Evolutionary conservation across 2,329 filamentous ascomycete genomes (phyloP), one percentile per base, ranked within the genome.

Genomic region (Aspergillus sp.): DNA sequence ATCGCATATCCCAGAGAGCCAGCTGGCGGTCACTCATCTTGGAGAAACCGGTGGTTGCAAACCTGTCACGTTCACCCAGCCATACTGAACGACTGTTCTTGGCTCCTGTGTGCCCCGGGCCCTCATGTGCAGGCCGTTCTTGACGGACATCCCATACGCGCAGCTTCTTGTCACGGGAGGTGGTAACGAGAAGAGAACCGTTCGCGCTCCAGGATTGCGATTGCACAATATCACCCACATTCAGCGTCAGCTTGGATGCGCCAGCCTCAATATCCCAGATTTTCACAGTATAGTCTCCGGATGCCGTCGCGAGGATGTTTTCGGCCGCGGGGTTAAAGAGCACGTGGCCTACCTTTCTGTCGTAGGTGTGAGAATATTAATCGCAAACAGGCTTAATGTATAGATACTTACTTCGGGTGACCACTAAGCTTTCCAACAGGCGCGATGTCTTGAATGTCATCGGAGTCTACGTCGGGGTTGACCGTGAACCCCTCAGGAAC

Each of bases 11-110:
- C 95, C 95, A 99, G 39, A 99, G 83, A 53, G 90, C 95, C 66
- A 99, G 83, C 75, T 99, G 95, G 54, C 95, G 88, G 79, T 99
- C 95, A 74, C 95, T 98, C 95, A 98, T 98, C 73, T 88, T 90
- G 51, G 93, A 97, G 83, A 99, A 99, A 64, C 95, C 95, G 5
- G 95, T 98, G 2, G 95, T 98, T 53, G 91, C 95, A 70, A 99
- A 88, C 64, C 93, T 88, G 79, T 98, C 96, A 72, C 96, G 91
- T 77, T 98, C 95, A 71, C 93, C 95, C 83, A 99, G 85, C 95
- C 95, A 99, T 13, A 96, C 93, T 30, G 89, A 89, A 72, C 95
- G 89, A 78, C 93, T 97, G 82, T 96, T 98, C 85, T 99, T 99
- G 66, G 95, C 95, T 57, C 95, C 95, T 30, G 87, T 84, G 75